Evolutionary conservation across 1,139 yeast species (phyloP).

Genomic region (Geotrichum siamense): DNA sequence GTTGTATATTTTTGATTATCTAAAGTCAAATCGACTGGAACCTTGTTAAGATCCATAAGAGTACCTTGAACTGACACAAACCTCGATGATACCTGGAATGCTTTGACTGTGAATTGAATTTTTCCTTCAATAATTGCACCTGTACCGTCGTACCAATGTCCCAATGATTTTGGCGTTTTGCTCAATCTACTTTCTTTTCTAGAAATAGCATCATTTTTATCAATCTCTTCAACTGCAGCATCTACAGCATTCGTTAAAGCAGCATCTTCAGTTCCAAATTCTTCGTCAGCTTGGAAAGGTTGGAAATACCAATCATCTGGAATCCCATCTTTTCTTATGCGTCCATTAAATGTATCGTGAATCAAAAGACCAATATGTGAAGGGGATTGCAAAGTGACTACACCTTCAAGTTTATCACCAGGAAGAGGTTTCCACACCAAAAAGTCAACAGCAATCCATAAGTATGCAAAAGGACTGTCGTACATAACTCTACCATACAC

Average conservation of each 20-base stretch:
- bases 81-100: slow-evolving; percentile 70
- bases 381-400: slow-evolving; percentile 86
- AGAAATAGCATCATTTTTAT: slow-evolving; percentile 17
- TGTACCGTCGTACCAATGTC: slow-evolving; percentile 76
- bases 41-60: slow-evolving; percentile 32
- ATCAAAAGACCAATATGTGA: slow-evolving; percentile 87
- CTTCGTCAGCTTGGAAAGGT: slow-evolving; percentile 65
- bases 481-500: slow-evolving; percentile 61
- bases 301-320: slow-evolving; percentile 79
- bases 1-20: slow-evolving; percentile 4
- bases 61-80: slow-evolving; percentile 76
- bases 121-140: slow-evolving; percentile 76
- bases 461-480: slow-evolving; percentile 80
- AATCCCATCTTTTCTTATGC: slow-evolving; percentile 74
- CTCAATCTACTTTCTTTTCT: not conserved
- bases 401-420: slow-evolving; percentile 81
- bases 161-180: slow-evolving; percentile 48
- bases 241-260: slow-evolving; percentile 19
- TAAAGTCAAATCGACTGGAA: slow-evolving; percentile 19
- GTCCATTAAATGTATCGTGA: slow-evolving; percentile 91
- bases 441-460: slow-evolving; percentile 82
- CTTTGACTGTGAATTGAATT: slow-evolving; percentile 62
- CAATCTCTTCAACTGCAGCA: slow-evolving; percentile 17
- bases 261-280: slow-evolving; percentile 23
- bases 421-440: slow-evolving; percentile 82